These are phyloP conservation scores for Platanus orientalis DNA, from an alignment of 164 flowering plant genomes.

Conservation along the genomic window DNA sequence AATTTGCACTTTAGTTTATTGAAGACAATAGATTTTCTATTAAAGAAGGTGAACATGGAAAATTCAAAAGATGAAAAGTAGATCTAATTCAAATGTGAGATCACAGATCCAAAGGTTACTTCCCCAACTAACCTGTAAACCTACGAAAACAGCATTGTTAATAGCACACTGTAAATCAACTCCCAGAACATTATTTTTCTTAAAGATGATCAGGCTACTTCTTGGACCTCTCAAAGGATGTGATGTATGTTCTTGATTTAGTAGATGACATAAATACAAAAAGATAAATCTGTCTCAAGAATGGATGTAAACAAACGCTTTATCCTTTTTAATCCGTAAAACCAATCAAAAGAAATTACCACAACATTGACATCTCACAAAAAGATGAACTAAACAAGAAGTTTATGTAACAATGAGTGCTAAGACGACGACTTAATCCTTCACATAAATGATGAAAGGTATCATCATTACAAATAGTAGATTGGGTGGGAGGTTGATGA, in stretches of 20 bases:
- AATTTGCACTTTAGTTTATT: neutral
- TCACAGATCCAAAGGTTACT: neutral
- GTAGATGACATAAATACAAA: neutral
- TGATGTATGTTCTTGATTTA: neutral
- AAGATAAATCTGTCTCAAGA: too few species aligned
- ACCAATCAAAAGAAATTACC: too few species aligned
- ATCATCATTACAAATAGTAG: too few species aligned
- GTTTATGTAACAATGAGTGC: too few species aligned
- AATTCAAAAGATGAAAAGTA: neutral
- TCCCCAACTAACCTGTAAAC: conserved; percentile 62
- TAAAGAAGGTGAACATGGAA: neutral
- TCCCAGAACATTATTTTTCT: conserved; percentile 76
- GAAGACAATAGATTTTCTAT: neutral
- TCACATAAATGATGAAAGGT: too few species aligned
- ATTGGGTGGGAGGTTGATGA: too few species aligned
- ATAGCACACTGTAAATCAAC: conserved; percentile 83
- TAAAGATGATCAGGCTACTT: conserved; percentile 79
- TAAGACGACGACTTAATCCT: too few species aligned
- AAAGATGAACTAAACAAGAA: too few species aligned
- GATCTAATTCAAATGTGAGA: neutral
- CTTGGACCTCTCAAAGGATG: conserved; percentile 75
- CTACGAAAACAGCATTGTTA: conserved; percentile 91
- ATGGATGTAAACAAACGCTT: too few species aligned
- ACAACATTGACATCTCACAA: too few species aligned
- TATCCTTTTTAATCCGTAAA: too few species aligned